A percentile compares a stretch with the other conserved stretches of the same genome.
phyloP scores from a whole-genome alignment of 2,329 filamentous ascomycete genomes.

The Truncatella angustata region DNA sequence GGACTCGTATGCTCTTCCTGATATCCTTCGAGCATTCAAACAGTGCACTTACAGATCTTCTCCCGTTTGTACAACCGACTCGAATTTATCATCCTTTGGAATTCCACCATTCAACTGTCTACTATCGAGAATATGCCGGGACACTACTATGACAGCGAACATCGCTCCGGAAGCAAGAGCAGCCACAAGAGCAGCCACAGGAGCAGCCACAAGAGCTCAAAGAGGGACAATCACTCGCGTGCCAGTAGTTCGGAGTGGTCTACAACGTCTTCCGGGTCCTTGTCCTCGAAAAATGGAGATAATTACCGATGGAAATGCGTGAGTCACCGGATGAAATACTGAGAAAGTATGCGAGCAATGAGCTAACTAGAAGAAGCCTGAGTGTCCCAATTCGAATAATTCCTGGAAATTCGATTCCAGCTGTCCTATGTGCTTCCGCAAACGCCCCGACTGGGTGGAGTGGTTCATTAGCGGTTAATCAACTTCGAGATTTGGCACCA shows the following conservation, averaged over 20 bases:
- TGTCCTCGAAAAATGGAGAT: neutral
- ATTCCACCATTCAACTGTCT: too few species aligned
- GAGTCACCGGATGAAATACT: neutral
- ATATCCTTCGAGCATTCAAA: too few species aligned
- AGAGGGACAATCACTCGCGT: neutral
- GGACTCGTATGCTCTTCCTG: too few species aligned
- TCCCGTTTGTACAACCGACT: too few species aligned
- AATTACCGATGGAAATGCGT: neutral
- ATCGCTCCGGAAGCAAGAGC: too few species aligned
- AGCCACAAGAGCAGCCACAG: too few species aligned
- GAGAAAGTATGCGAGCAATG: neutral
- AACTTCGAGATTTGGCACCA: neutral
- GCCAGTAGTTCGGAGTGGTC: neutral
- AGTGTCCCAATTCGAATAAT: slow-evolving; percentile 6
- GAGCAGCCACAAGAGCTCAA: too few species aligned
- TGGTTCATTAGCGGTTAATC: neutral
- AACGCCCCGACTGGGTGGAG: neutral
- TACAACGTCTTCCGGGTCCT: neutral
- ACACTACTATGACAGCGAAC: too few species aligned
- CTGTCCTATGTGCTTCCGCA: neutral
- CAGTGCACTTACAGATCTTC: too few species aligned
- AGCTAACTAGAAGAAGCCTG: neutral
- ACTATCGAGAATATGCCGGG: too few species aligned
- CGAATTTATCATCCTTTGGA: too few species aligned
- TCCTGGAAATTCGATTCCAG: neutral